A percentile compares a stretch with the other conserved stretches of the same genome.
These are phyloP conservation scores for Neurospora intermedia DNA, from an alignment of 495 filamentous ascomycete genomes.

Conservation along the genomic window DNA sequence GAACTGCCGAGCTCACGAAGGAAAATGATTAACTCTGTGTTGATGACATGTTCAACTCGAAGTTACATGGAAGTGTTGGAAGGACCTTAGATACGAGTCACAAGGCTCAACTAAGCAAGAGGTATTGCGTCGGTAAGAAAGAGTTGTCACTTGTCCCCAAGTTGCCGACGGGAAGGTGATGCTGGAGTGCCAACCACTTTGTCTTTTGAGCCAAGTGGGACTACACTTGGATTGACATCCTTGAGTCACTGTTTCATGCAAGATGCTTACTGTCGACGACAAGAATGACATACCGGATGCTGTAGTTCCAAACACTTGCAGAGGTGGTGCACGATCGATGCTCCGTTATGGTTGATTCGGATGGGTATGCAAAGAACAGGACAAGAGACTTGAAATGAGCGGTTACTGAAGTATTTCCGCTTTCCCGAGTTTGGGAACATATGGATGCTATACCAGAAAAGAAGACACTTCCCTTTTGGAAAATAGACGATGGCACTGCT, in stretches of 20 bases:
- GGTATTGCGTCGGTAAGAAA: neutral
- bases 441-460: neutral
- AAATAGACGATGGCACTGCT: neutral
- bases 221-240: neutral
- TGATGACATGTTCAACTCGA: neutral
- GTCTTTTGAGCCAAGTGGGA: neutral
- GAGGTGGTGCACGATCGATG: neutral
- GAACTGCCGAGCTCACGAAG: neutral
- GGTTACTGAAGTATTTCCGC: neutral
- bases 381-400: neutral
- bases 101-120: neutral
- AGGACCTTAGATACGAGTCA: neutral
- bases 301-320: neutral
- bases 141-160: neutral
- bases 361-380: neutral
- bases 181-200: neutral
- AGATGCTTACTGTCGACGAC: neutral
- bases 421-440: too few relatives aligned
- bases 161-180: neutral
- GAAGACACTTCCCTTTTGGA: neutral
- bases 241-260: neutral
- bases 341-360: neutral
- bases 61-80: neutral
- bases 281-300: neutral
- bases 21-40: neutral